Conservation (phyloP, 352 stramenopile genomes). For the Pythium chondricola region DNA sequence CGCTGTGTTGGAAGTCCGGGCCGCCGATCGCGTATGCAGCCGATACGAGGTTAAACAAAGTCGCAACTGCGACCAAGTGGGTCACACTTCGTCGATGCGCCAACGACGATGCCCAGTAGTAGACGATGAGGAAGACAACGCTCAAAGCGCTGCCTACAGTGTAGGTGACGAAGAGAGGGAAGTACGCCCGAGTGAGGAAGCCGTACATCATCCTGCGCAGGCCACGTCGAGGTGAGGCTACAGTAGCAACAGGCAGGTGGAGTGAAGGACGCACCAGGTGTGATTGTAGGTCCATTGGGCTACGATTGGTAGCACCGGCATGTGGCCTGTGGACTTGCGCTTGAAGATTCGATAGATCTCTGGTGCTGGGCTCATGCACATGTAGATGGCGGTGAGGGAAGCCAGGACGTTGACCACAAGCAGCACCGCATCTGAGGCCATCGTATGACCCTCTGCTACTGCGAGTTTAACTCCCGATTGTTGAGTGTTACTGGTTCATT, state of each 20-base stretch:
- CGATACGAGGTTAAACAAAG: constrained; percentile 21
- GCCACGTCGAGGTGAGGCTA: not conserved
- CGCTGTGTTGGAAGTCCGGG: constrained; percentile 19
- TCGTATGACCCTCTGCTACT: too few relatives aligned
- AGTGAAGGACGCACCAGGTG: constrained; percentile 25
- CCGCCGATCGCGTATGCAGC: constrained; percentile 20
- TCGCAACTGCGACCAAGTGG: constrained; percentile 23
- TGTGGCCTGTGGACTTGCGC: constrained; percentile 26
- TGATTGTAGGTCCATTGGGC: constrained; percentile 39
- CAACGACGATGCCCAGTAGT: too few relatives aligned
- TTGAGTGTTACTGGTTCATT: too few relatives aligned
- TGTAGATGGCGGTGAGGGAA: constrained; percentile 31
- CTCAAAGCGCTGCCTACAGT: constrained; percentile 28
- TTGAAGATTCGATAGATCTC: constrained; percentile 28
- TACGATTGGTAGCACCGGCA: constrained; percentile 33
- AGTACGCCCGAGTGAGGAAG: constrained; percentile 37
- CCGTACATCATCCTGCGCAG: constrained; percentile 36
- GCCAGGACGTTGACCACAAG: constrained; percentile 29
- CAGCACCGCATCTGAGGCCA: constrained; percentile 13
- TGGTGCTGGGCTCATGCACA: constrained; percentile 35
- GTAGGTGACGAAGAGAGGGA: constrained; percentile 42
- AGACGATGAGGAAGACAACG: constrained; percentile 44
- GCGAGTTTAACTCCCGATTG: too few relatives aligned
- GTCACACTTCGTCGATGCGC: too few relatives aligned
- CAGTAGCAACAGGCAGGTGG: constrained; percentile 10